Conservation (phyloP, 805 yeast genomes). For the Candida ipomoeae region DNA sequence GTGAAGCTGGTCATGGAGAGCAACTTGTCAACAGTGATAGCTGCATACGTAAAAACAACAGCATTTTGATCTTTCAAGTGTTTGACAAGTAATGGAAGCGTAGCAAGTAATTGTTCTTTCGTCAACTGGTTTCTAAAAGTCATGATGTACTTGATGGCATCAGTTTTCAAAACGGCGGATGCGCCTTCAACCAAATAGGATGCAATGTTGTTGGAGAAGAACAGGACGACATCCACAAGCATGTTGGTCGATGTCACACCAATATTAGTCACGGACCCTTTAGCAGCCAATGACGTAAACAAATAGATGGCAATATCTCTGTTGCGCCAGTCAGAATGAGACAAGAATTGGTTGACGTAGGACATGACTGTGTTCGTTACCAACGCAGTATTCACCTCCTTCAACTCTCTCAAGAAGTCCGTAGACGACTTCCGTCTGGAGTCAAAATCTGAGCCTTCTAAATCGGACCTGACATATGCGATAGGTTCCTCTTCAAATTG, state of each 20-base stretch:
- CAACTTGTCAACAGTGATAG: slow-evolving; percentile 87
- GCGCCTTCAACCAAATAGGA: slow-evolving; percentile 65
- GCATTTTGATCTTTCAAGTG: slow-evolving; percentile 59
- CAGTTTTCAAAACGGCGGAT: slow-evolving; percentile 81
- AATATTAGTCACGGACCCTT: slow-evolving; percentile 78
- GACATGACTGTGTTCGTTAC: slow-evolving; percentile 72
- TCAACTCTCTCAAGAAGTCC: slow-evolving; percentile 82
- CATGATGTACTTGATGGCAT: slow-evolving; percentile 87
- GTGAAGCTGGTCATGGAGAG: slow-evolving; percentile 64
- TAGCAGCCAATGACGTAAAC: slow-evolving; percentile 86
- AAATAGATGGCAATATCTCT: slow-evolving; percentile 85
- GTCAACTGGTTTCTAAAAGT: slow-evolving; percentile 90
- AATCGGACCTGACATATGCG: slow-evolving; percentile 83
- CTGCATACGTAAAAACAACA: slow-evolving; percentile 89
- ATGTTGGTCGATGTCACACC: slow-evolving; percentile 87
- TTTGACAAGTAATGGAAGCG: slow-evolving; percentile 71
- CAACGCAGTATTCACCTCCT: slow-evolving; percentile 67
- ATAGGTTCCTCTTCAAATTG: slow-evolving; percentile 96
- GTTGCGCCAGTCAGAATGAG: slow-evolving; percentile 63
- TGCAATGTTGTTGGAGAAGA: slow-evolving; percentile 77
- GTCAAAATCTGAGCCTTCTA: slow-evolving; percentile 93
- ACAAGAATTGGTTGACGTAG: slow-evolving; percentile 66
- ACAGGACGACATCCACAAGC: slow-evolving; percentile 79
- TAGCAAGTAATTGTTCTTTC: slow-evolving; percentile 72
- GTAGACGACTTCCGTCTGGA: slow-evolving; percentile 92